Base-by-base conservation (phyloP, 2,329 filamentous ascomycete genomes). In the Rhynchosporium agropyri region DNA sequence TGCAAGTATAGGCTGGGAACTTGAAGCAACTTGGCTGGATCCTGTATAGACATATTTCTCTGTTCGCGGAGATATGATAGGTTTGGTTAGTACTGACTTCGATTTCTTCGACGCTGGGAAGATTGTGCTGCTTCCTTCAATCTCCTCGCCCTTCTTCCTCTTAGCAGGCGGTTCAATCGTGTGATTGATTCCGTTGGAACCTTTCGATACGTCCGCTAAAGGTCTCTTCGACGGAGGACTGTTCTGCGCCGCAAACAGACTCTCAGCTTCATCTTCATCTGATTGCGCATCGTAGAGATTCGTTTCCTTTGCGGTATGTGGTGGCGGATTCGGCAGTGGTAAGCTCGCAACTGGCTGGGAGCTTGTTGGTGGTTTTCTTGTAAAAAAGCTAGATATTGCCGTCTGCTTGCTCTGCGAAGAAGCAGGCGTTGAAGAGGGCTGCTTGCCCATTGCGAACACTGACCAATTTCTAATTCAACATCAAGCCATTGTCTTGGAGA, bases 371-470 rank as follows among this genome's bases (percentile, higher is more conserved):
- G 84, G 78, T 63, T 83, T 88, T 13, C 85, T 86, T 0, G 86
- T 84, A 74, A 96, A 96, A 77, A 96, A 96, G 73, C 87, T 93
- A 3, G 91, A 95, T 65, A 97, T 88, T 0, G 91, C 91, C 68
- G 89, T 84, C 73, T 97, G 91, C 62, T 71, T 70, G 43, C 45
- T 15, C 55, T 67, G 69, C 51, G 67, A 61, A 26, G 69, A 65
- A 20, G 26, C 43, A 20, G 55, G 61, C 0, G 48, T 54, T 42
- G 67, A 20, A 10, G 51, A 65, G 33, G 69, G 57, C 55, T 28
- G 51, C 40, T 72, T 73, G 13, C 49, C 64, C 71, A 74, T 73
- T 53, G 46, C n/a, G 28, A 36, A 42, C 40, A 36, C 1, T 42
- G 12, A n/a, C 48, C 20, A 28, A 49, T 38, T n/a, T 4, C 1